Base-by-base conservation (phyloP, 768 basidiomycete species). In the Multifurca ochricompacta region DNA sequence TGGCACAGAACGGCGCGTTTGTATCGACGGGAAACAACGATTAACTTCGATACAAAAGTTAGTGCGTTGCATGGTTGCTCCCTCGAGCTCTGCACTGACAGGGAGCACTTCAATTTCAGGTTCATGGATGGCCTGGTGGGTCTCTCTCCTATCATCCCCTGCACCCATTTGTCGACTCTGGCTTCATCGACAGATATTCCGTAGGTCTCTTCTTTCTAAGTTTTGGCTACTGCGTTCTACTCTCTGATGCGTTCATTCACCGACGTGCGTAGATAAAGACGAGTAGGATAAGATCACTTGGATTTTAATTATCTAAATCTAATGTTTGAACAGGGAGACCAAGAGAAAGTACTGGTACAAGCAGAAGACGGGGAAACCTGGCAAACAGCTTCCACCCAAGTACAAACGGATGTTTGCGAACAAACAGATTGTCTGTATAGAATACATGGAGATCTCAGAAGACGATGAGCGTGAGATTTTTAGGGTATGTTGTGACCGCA, bases 21-120 rank as follows among this genome's bases (percentile, higher is more conserved):
- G 83, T 56, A 83, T 85, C 13, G 85, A 86, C 58, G 84, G 84
- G n/a, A 86, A 86, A 63, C 84, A 86, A 59, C 73, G 85, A 30
- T 64, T 86, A 56, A 84, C 85, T 0, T 84, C 84, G 0, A 78
- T 86, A 25, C 72, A 74, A 58, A 73, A 75, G 83, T 85, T 59
- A 51, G 56, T 40, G 31, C 31, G 4, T 36, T 16, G 62, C 53
- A 19, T 48, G 30, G 36, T 44, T 6, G 11, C 10, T 34, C 27
- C 9, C 6, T n/a, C n/a, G 5, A 6, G 14, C 27, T 28, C 36
- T 7, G 14, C n/a, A 39, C 23, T 47, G 11, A 34, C 14, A n/a
- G 2, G 9, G 18, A n/a, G 32, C 27, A 41, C 7, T 28, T 44
- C 13, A 44, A 53, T 47, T 10, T 9, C 54, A 83, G 82, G 57